These are phyloP conservation scores for Xylariaceae sp. DNA, from an alignment of 2,329 filamentous ascomycete genomes.

Conservation along the genomic window DNA sequence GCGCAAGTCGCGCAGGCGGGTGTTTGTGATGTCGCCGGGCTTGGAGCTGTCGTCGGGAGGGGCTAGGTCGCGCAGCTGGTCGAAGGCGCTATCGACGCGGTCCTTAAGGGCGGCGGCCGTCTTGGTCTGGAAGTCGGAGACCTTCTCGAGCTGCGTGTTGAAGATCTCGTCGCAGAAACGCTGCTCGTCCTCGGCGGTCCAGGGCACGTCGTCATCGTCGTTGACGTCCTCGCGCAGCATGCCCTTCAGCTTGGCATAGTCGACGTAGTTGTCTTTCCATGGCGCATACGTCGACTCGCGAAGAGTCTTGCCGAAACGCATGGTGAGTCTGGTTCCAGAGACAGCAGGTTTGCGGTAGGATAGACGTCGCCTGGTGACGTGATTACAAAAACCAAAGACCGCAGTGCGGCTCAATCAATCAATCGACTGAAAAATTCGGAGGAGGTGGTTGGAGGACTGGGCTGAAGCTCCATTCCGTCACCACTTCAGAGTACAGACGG, in stretches of 20 bases:
- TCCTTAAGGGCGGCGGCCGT: constrained; percentile 61
- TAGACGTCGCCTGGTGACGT: too few relatives aligned
- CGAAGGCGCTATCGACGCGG: constrained; percentile 54
- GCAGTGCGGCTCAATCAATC: too few relatives aligned
- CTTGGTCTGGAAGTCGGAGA: constrained; percentile 81
- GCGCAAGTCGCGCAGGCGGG: constrained; percentile 67
- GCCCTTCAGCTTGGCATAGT: constrained; percentile 89
- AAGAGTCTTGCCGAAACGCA: constrained; percentile 93
- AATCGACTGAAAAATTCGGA: neutral
- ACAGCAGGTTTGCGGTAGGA: too few relatives aligned
- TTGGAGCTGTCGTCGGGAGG: constrained; percentile 58
- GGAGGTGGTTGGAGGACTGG: neutral
- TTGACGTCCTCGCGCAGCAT: constrained; percentile 74
- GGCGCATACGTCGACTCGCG: constrained; percentile 75
- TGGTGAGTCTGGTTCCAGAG: constrained; percentile 38
- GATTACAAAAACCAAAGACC: neutral
- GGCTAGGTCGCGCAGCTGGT: constrained; percentile 79
- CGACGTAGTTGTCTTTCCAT: constrained; percentile 93
- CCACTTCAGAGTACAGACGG: too few relatives aligned
- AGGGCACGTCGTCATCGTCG: constrained; percentile 62
- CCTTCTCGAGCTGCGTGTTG: constrained; percentile 93
- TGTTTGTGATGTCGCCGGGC: constrained; percentile 30
- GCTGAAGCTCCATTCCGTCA: too few relatives aligned
- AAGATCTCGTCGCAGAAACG: constrained; percentile 92
- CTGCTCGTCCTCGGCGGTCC: constrained; percentile 94